A percentile compares a stretch with the other conserved stretches of the same genome.
phyloP scores from a whole-genome alignment of 2,329 filamentous ascomycete species.

The Colletotrichum salicis region DNA sequence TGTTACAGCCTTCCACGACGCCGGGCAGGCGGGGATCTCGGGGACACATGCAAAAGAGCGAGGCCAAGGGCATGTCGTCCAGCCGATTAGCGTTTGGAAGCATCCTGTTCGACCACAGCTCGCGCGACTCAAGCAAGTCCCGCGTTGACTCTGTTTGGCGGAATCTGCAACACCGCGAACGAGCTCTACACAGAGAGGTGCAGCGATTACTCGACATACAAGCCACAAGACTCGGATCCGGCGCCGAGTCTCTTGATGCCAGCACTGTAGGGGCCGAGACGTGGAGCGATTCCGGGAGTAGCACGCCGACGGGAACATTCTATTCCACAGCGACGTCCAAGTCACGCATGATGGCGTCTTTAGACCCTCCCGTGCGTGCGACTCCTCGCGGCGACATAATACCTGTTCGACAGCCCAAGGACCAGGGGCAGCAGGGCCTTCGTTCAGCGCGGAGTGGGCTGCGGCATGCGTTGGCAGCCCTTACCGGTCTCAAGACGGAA shows the following conservation, averaged over 20 bases:
- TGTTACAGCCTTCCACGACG: conserved; percentile 42
- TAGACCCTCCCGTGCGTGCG: conserved; percentile 54
- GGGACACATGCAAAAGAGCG: neutral
- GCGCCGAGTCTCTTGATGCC: conserved; percentile 40
- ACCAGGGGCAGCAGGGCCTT: conserved; percentile 63
- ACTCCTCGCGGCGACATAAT: conserved; percentile 61
- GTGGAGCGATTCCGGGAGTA: conserved; percentile 54
- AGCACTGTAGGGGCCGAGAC: conserved; percentile 41
- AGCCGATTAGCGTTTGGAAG: conserved; percentile 44
- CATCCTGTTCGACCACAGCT: conserved; percentile 51
- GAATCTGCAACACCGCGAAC: conserved; percentile 57
- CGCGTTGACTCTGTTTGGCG: conserved; percentile 59
- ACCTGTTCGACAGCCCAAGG: conserved; percentile 68
- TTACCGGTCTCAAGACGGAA: conserved; percentile 74
- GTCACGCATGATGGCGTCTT: conserved; percentile 51
- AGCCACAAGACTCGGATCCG: conserved; percentile 54
- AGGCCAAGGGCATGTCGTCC: neutral
- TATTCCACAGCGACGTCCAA: conserved; percentile 51
- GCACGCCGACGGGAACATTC: conserved; percentile 53
- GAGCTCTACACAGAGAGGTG: conserved; percentile 57
- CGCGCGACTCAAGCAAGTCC: conserved; percentile 35
- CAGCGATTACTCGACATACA: conserved; percentile 62
- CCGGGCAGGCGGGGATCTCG: neutral
- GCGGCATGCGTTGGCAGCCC: conserved; percentile 68
- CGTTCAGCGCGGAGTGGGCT: conserved; percentile 73